Evolutionary conservation across 2,329 filamentous ascomycete genomes (phyloP).

Genomic region (Ceratocystis smalleyi): DNA sequence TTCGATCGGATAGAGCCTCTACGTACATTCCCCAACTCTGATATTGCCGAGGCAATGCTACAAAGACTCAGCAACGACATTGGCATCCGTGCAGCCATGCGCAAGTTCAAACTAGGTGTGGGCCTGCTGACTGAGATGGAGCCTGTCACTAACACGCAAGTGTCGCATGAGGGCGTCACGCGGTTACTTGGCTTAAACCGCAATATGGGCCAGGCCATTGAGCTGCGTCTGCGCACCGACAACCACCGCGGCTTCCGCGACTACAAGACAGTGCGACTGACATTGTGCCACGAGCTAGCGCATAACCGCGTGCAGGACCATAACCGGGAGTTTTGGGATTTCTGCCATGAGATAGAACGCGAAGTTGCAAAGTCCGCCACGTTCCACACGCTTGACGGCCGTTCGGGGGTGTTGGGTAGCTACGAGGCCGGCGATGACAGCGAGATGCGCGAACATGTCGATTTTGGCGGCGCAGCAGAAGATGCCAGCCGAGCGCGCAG

Average conservation of each 20-base stretch:
- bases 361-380: constrained; percentile 46
- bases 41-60: constrained; percentile 55
- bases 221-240: constrained; percentile 80
- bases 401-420: constrained; percentile 33
- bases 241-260: constrained; percentile 86
- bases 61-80: constrained; percentile 64
- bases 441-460: constrained; percentile 50
- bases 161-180: constrained; percentile 52
- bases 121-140: constrained; percentile 91
- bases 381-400: constrained; percentile 48
- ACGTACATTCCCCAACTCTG: constrained; percentile 58
- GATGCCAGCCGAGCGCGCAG: constrained; percentile 44
- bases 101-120: constrained; percentile 69
- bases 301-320: constrained; percentile 82
- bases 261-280: constrained; percentile 80
- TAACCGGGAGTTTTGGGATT: constrained; percentile 74
- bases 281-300: constrained; percentile 84
- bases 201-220: constrained; percentile 78
- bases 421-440: constrained; percentile 34
- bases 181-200: constrained; percentile 75
- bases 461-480: constrained; percentile 50
- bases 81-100: constrained; percentile 73
- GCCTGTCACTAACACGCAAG: constrained; percentile 58
- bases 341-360: constrained; percentile 73
- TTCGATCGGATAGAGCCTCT: constrained; percentile 68